Evolutionary conservation across 2,329 filamentous ascomycete species (phyloP), one percentile per base, ranked within the genome.

Genomic region (Exophiala viscosa): DNA sequence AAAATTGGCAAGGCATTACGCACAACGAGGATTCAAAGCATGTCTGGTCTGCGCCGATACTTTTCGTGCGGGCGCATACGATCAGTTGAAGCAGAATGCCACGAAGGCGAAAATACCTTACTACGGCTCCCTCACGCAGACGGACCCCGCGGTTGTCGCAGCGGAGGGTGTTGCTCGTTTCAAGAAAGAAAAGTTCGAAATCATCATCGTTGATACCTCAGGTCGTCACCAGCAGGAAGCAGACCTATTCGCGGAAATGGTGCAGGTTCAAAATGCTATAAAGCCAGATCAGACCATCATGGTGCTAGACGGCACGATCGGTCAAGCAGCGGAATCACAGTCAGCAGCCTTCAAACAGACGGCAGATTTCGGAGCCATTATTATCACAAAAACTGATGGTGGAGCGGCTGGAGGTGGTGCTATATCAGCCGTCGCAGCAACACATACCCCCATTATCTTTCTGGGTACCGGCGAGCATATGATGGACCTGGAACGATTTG

Each of bases 51-150:
- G 93, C 74, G 93, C 93, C 45, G 93, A 99, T 73, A 99, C 93
- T 20, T 99, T 99, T 79, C 88, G 93, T 75, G 93, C 93, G 32
- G 93, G 93, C 77, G 93, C 93, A 38, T 99, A 99, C 64, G 93
- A 99, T 68, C 93, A 99, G 75, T 73, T 99, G 70, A 97, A 97
- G 76, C 93, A 99, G 74, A 99, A 99, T 69, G 93, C 93, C 1
- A 97, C 90, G 32, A 99, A 97, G 72, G 93, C 93, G 45, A 97
- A 97, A 76, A 97, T 99, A 47, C 93, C 93, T 8, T 99, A 99
- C 79, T 99, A 95, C 69, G 93, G 93, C 65, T 95, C 89, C 52
- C 78, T 99, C 60, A 99, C 92, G 2, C 90, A 99, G 74, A 96
- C 91, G 6, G 93, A 99, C 67, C 93, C 93, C 0, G 90, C 92